Conservation (phyloP, 1,139 yeast species). For the Geotrichum siamense region DNA sequence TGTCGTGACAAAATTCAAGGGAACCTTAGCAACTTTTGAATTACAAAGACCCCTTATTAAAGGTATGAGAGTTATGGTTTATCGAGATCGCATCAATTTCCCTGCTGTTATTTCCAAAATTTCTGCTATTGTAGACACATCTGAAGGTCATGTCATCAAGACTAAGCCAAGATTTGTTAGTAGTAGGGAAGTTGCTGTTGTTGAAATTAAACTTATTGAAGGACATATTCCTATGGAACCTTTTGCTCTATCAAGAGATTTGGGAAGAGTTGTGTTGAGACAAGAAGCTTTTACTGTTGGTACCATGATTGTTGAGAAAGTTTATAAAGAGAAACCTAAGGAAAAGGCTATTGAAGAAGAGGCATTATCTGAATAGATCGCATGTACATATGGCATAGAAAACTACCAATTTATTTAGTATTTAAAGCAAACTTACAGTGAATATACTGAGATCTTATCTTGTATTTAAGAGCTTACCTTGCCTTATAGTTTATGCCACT, state of each 20-base stretch:
- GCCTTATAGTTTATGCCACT: too few relatives aligned
- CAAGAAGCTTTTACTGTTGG: conserved; percentile 84
- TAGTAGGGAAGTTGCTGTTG: conserved; percentile 65
- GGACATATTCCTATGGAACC: conserved; percentile 52
- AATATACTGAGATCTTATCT: too few relatives aligned
- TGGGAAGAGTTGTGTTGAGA: conserved; percentile 80
- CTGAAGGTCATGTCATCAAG: conserved; percentile 39
- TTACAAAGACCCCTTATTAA: conserved; percentile 65
- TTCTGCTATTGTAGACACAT: conserved; percentile 43
- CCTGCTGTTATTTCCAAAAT: conserved; percentile 65
- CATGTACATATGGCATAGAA: too few relatives aligned
- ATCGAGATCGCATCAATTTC: conserved; percentile 71
- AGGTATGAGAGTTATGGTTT: conserved; percentile 76
- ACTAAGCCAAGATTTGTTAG: conserved; percentile 64
- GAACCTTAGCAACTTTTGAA: conserved; percentile 60
- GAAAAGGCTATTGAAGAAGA: background rate
- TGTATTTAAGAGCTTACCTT: too few relatives aligned
- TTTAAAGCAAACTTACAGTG: too few relatives aligned
- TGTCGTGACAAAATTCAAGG: conserved; percentile 46
- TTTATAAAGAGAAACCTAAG: background rate
- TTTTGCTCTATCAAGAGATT: conserved; percentile 50
- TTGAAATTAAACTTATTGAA: conserved; percentile 56
- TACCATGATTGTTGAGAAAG: conserved; percentile 56
- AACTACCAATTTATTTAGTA: too few relatives aligned
- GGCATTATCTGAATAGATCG: too few relatives aligned